Evolutionary conservation across 129 eudicot species (phyloP).

Genomic region (Artemisia annua): DNA sequence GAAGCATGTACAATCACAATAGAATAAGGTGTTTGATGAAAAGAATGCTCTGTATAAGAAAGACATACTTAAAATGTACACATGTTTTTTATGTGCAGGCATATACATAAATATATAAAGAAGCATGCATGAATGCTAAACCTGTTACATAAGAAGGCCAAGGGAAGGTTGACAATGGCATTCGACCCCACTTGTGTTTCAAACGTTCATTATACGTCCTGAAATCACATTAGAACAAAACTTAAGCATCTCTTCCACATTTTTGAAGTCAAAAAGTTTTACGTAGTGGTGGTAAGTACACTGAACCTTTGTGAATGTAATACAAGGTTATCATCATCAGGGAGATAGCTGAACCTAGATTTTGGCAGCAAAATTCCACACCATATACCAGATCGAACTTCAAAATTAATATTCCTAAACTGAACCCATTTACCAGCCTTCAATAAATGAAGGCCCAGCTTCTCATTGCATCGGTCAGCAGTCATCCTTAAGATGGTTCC

Average conservation of each 20-base stretch:
- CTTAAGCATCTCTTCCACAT: slow-evolving; percentile 14
- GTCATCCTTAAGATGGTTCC: slow-evolving; percentile 75
- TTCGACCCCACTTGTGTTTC: slow-evolving; percentile 49
- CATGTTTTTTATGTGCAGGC: background rate
- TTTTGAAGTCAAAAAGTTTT: background rate
- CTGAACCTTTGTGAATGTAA: slow-evolving; percentile 57
- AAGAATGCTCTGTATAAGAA: background rate
- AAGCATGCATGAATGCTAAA: slow-evolving; percentile 19
- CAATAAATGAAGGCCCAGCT: slow-evolving; percentile 52
- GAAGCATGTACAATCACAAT: background rate
- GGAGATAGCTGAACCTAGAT: slow-evolving; percentile 60
- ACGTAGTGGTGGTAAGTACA: slow-evolving; percentile 1
- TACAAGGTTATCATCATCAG: slow-evolving; percentile 51
- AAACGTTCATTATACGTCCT: slow-evolving; percentile 63
- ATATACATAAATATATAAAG: background rate
- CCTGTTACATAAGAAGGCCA: slow-evolving; percentile 86
- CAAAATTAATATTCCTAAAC: slow-evolving; percentile 47
- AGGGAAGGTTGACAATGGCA: slow-evolving; percentile 69
- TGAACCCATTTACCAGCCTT: slow-evolving; percentile 73
- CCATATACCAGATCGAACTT: slow-evolving; percentile 63
- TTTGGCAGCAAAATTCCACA: slow-evolving; percentile 56
- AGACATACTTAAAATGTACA: background rate
- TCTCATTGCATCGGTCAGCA: slow-evolving; percentile 39
- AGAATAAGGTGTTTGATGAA: background rate
- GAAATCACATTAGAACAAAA: slow-evolving; percentile 11